These are phyloP conservation scores for Lavandula angustifolia DNA, from an alignment of 257 asterid species.

Conservation along the genomic window DNA sequence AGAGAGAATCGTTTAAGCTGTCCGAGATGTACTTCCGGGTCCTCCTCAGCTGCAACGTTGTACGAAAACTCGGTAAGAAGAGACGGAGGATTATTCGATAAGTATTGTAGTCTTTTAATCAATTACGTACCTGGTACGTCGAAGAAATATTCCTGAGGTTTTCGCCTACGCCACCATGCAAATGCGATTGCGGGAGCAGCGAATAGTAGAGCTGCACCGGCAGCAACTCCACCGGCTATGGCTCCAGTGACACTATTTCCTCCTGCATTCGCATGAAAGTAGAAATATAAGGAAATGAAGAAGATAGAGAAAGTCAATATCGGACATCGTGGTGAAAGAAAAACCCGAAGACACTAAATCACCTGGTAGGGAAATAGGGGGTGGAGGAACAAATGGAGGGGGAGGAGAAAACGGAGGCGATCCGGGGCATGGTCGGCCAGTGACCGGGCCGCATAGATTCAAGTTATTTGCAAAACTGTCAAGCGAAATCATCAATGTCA, in stretches of 20 bases:
- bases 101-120: not conserved
- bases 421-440: slow-evolving; percentile 98
- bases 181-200: slow-evolving; percentile 58
- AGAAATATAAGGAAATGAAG: not conserved
- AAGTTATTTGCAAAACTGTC: slow-evolving; percentile 92
- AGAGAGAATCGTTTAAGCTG: slow-evolving; percentile 62
- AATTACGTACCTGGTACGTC: slow-evolving; percentile 51
- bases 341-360: not conserved
- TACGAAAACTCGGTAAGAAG: slow-evolving; percentile 13
- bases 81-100: not conserved
- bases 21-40: slow-evolving; percentile 58
- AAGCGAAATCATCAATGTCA: slow-evolving; percentile 31
- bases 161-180: slow-evolving; percentile 64
- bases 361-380: slow-evolving; percentile 83
- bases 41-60: slow-evolving; percentile 51
- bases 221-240: slow-evolving; percentile 63
- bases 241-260: slow-evolving; percentile 54
- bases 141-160: slow-evolving; percentile 54
- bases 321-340: not conserved
- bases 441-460: slow-evolving; percentile 95
- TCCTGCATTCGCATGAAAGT: slow-evolving; percentile 35
- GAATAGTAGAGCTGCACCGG: slow-evolving; percentile 58
- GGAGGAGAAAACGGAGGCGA: slow-evolving; percentile 99
- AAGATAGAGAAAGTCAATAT: not conserved
- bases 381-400: slow-evolving; percentile 94